These are phyloP conservation scores for Sphaerulina vaccinii DNA, from an alignment of 2,329 filamentous ascomycete species.

Conservation along the genomic window DNA sequence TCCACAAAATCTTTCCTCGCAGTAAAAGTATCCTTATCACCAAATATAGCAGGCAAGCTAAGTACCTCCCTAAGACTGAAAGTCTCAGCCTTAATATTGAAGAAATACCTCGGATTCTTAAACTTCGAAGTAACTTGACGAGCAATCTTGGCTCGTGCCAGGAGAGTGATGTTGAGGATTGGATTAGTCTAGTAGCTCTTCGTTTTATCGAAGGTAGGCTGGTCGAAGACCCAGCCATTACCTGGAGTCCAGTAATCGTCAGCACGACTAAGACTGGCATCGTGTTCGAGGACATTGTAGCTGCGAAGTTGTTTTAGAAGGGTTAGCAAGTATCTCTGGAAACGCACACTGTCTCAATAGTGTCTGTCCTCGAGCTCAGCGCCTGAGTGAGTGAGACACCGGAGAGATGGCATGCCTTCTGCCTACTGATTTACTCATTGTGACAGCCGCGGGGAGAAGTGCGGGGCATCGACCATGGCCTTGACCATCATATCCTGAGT, in stretches of 20 bases:
- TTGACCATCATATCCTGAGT: background rate
- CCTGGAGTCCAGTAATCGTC: conserved; percentile 51
- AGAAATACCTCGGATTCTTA: conserved; percentile 51
- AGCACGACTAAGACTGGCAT: conserved; percentile 39
- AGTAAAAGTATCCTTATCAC: conserved; percentile 42
- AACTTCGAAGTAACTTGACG: conserved; percentile 47
- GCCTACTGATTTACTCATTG: too few relatives aligned
- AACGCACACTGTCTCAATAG: too few relatives aligned
- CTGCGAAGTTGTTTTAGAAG: background rate
- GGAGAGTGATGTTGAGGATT: conserved; percentile 42
- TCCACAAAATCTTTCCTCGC: conserved; percentile 44
- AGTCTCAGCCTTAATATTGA: conserved; percentile 43
- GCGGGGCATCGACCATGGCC: background rate
- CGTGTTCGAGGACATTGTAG: conserved; percentile 3
- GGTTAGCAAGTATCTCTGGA: too few relatives aligned
- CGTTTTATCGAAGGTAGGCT: conserved; percentile 50
- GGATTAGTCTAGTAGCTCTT: conserved; percentile 48
- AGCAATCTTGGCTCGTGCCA: conserved; percentile 49
- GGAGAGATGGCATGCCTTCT: too few relatives aligned
- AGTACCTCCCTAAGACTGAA: conserved; percentile 42
- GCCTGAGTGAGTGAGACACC: too few relatives aligned
- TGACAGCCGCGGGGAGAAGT: background rate
- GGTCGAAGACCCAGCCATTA: conserved; percentile 55
- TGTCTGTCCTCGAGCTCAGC: too few relatives aligned
- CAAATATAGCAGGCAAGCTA: conserved; percentile 36